Conservation (phyloP, 495 filamentous ascomycete species). For the Aspergillus steynii region DNA sequence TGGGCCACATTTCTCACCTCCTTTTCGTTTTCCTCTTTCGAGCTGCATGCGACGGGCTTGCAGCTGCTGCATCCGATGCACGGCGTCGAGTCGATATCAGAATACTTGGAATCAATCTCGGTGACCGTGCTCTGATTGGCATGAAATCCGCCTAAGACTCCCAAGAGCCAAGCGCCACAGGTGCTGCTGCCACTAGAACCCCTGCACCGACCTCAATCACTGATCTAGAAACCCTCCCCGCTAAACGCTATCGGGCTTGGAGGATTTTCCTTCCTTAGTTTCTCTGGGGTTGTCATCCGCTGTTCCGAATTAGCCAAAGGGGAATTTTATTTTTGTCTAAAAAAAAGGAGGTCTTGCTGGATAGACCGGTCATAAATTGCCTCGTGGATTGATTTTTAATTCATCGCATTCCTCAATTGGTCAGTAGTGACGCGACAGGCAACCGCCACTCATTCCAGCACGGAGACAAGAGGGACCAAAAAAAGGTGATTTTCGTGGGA, state of each 20-base stretch:
- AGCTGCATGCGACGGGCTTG: conserved; percentile 8
- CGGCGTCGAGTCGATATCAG: conserved; percentile 5
- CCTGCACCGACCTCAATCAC: conserved; percentile 29
- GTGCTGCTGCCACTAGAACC: conserved; percentile 30
- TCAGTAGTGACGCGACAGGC: conserved; percentile 5
- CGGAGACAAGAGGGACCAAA: conserved; percentile 1
- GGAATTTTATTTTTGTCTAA: conserved; percentile 4
- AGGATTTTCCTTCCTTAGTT: conserved; percentile 15
- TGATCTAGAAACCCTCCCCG: conserved; percentile 20
- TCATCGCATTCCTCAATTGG: conserved; percentile 13
- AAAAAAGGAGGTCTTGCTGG: neutral
- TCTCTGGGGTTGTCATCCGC: conserved; percentile 8
- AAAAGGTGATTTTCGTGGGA: conserved; percentile 12
- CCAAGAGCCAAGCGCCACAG: conserved; percentile 28
- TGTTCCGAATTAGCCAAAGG: conserved; percentile 11
- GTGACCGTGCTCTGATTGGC: conserved; percentile 19
- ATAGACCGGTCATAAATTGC: conserved; percentile 3
- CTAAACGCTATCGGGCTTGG: conserved; percentile 27
- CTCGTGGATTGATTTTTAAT: neutral
- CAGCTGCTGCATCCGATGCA: conserved; percentile 6
- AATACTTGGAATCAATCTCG: conserved; percentile 4
- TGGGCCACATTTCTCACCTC: conserved; percentile 12
- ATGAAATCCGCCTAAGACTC: conserved; percentile 19
- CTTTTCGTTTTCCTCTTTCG: conserved; percentile 4
- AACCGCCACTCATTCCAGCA: neutral